phyloP scores from a whole-genome alignment of 2,329 filamentous ascomycete genomes.

The Aspergillus brasiliensis region DNA sequence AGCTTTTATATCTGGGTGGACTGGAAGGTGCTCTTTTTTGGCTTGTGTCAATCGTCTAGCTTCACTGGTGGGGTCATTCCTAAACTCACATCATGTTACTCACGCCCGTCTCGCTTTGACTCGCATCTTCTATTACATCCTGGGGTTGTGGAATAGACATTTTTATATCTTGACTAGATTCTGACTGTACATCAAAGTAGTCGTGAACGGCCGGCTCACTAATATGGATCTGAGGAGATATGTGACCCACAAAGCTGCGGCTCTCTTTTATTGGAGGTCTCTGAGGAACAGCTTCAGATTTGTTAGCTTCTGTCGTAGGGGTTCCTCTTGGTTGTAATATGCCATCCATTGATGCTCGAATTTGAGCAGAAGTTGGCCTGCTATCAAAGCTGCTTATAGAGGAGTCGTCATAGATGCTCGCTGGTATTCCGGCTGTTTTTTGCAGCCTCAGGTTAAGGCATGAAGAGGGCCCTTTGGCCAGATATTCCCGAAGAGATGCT shows the following conservation, averaged over 20 bases:
- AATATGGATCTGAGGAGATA: conserved; percentile 34
- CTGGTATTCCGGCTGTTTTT: conserved; percentile 22
- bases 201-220: conserved; percentile 27
- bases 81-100: neutral
- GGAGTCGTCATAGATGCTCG: conserved; percentile 30
- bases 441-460: conserved; percentile 58
- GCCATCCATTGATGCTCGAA: conserved; percentile 15
- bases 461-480: conserved; percentile 57
- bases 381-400: conserved; percentile 36
- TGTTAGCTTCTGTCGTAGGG: neutral
- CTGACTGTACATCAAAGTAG: conserved; percentile 20
- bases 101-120: neutral
- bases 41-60: neutral
- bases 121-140: neutral
- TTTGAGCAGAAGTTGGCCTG: conserved; percentile 25
- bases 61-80: neutral
- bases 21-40: conserved; percentile 9
- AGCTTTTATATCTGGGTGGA: conserved; percentile 23
- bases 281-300: conserved; percentile 12
- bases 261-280: conserved; percentile 25
- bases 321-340: neutral
- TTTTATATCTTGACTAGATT: conserved; percentile 9
- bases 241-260: conserved; percentile 26
- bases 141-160: neutral
- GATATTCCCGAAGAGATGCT: conserved; percentile 48